Evolutionary conservation across 352 stramenopile genomes (phyloP).

Genomic region (Blastocystis sp.): DNA sequence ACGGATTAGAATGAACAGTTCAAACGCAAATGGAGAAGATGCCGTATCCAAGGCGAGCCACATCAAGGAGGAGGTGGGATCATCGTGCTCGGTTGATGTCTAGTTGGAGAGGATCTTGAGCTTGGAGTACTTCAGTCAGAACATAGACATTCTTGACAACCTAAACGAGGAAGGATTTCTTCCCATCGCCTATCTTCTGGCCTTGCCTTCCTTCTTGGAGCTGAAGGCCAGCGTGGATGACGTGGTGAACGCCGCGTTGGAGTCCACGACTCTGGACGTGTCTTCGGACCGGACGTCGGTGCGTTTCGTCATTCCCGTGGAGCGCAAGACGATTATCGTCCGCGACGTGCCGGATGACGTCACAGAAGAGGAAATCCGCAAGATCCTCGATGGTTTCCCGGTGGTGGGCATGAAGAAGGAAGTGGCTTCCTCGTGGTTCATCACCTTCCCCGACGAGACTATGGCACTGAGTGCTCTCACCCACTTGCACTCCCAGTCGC

Average conservation of each 20-base stretch:
- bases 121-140: not conserved
- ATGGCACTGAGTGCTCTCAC: conserved; percentile 62
- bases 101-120: conserved; percentile 55
- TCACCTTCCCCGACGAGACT: conserved; percentile 64
- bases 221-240: not conserved
- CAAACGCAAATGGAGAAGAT: not conserved
- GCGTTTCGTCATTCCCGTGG: conserved; percentile 52
- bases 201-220: not conserved
- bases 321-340: conserved; percentile 75
- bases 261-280: not conserved
- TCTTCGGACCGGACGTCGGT: conserved; percentile 26
- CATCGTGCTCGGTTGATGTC: not conserved
- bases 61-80: not conserved
- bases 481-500: conserved; percentile 52
- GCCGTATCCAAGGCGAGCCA: not conserved
- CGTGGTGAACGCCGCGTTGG: conserved; percentile 27
- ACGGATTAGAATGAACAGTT: not conserved
- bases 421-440: conserved; percentile 75
- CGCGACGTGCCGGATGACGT: conserved; percentile 70
- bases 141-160: not conserved
- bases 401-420: conserved; percentile 36
- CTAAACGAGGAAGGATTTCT: conserved; percentile 59
- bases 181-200: conserved; percentile 5
- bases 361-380: conserved; percentile 71
- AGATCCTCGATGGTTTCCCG: conserved; percentile 32